Conservation (phyloP, 345 rosid species). For the Moricandia arvensis region DNA sequence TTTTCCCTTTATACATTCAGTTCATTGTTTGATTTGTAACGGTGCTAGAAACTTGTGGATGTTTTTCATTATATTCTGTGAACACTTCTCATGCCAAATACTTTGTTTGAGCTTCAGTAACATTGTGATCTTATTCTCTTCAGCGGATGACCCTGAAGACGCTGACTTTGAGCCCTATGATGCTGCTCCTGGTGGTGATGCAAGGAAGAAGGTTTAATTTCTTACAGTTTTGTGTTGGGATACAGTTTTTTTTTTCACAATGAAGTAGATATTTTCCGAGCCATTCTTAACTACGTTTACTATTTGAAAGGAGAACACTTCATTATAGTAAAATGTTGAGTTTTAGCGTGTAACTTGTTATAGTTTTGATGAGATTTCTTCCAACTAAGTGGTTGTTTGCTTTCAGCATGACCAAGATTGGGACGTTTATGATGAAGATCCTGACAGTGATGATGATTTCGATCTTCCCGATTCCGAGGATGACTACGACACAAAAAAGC, state of each 20-base stretch:
- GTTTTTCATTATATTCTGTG: not conserved
- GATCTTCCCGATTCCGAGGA: slow-evolving; percentile 75
- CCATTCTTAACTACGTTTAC: not conserved
- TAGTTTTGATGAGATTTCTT: slow-evolving; percentile 20
- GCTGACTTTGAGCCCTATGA: slow-evolving; percentile 91
- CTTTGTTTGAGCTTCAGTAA: slow-evolving; percentile 19
- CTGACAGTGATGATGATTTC: slow-evolving; percentile 59
- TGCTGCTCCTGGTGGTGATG: slow-evolving; percentile 43
- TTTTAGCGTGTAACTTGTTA: slow-evolving; percentile 18
- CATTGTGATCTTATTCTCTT: slow-evolving; percentile 37
- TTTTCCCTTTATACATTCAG: slow-evolving; percentile 12
- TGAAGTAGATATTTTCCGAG: slow-evolving; percentile 8
- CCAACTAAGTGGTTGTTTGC: slow-evolving; percentile 14
- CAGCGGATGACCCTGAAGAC: slow-evolving; percentile 99
- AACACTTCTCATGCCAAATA: not conserved
- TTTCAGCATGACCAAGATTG: slow-evolving; percentile 63
- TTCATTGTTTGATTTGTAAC: not conserved
- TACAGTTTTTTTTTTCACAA: not conserved
- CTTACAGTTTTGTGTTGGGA: slow-evolving; percentile 10
- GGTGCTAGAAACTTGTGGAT: not conserved
- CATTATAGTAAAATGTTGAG: not conserved
- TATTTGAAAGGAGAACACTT: not conserved
- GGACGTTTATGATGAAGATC: slow-evolving; percentile 77
- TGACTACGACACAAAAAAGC: slow-evolving; percentile 58
- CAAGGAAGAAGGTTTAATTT: slow-evolving; percentile 58